Evolutionary conservation across 1,284 basidiomycete genomes (phyloP).

Genomic region (Rhodotorula sp.): DNA sequence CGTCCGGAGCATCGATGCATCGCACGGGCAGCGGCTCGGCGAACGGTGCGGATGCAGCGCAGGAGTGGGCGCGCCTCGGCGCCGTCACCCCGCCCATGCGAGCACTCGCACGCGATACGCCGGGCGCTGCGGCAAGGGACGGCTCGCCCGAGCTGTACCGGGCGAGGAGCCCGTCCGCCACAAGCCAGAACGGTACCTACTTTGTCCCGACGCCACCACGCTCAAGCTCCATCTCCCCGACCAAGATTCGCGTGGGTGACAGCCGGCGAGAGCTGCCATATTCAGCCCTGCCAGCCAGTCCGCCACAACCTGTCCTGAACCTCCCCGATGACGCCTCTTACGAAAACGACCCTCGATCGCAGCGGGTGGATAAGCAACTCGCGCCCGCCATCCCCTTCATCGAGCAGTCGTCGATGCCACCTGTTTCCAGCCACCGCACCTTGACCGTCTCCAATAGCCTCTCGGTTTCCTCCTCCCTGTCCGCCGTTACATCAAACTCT

Average conservation of each 20-base stretch:
- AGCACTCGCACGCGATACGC: not conserved
- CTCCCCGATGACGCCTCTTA: not conserved
- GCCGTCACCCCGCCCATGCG: slow-evolving; percentile 1
- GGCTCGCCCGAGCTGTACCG: not conserved
- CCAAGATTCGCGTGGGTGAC: no score
- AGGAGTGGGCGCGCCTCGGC: not conserved
- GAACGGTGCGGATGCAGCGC: not conserved
- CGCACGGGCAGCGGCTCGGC: rapidly evolving
- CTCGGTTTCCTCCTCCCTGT: slow-evolving; percentile 23
- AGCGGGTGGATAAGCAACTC: not conserved
- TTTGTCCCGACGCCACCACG: not conserved
- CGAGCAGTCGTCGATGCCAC: not conserved
- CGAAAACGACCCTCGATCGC: no score
- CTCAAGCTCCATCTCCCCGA: slow-evolving; percentile 3
- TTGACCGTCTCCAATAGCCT: slow-evolving; percentile 10
- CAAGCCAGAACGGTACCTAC: not conserved
- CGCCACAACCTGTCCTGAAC: not conserved
- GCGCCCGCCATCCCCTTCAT: not conserved
- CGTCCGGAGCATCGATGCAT: not conserved
- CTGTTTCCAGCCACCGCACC: not conserved
- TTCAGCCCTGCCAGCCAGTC: not conserved
- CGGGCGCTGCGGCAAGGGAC: not conserved
- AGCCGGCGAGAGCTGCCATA: not conserved
- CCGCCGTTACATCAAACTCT: slow-evolving; percentile 27
- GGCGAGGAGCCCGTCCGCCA: not conserved